Percentiles rank a stretch among this genome's conserved stretches.
phyloP scores from a whole-genome alignment of 306 rosid species.

The Lupinus albus region DNA sequence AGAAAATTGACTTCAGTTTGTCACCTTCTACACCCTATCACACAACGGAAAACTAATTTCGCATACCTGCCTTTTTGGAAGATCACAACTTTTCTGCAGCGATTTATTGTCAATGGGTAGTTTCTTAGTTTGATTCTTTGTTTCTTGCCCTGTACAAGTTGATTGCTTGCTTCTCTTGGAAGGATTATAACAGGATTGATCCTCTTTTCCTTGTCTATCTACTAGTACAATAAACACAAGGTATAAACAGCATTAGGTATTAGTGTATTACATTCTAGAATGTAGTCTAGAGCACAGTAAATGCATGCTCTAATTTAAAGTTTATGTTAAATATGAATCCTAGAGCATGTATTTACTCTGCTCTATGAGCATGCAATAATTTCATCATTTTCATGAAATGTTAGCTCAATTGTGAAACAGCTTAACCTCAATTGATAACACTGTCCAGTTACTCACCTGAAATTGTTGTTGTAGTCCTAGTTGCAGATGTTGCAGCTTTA shows the following conservation, averaged over 20 bases:
- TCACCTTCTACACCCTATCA: background rate
- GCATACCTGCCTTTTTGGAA: slow-evolving; percentile 59
- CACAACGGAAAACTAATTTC: slow-evolving; percentile 26
- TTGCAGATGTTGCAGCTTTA: slow-evolving; percentile 31
- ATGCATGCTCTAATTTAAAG: background rate
- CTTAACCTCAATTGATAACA: slow-evolving; percentile 10
- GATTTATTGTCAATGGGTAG: slow-evolving; percentile 49
- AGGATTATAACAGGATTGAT: slow-evolving; percentile 48
- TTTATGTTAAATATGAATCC: background rate
- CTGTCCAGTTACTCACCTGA: slow-evolving; percentile 50
- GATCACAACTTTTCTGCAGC: slow-evolving; percentile 49
- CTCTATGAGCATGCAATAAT: background rate
- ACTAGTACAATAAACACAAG: slow-evolving; percentile 39
- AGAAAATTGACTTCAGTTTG: background rate
- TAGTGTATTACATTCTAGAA: background rate
- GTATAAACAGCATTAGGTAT: background rate
- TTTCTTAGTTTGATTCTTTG: slow-evolving; percentile 52
- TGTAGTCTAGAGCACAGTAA: no score
- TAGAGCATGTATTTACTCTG: background rate
- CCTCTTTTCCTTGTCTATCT: slow-evolving; percentile 66
- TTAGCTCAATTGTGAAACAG: background rate
- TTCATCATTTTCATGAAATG: background rate
- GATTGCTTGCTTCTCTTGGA: slow-evolving; percentile 51
- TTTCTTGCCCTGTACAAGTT: slow-evolving; percentile 38
- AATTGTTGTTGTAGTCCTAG: slow-evolving; percentile 35